A percentile compares a stretch with the other conserved stretches of the same genome.
Conservation (phyloP, 345 rosid genomes). For the Eucalyptus erythrocorys region DNA sequence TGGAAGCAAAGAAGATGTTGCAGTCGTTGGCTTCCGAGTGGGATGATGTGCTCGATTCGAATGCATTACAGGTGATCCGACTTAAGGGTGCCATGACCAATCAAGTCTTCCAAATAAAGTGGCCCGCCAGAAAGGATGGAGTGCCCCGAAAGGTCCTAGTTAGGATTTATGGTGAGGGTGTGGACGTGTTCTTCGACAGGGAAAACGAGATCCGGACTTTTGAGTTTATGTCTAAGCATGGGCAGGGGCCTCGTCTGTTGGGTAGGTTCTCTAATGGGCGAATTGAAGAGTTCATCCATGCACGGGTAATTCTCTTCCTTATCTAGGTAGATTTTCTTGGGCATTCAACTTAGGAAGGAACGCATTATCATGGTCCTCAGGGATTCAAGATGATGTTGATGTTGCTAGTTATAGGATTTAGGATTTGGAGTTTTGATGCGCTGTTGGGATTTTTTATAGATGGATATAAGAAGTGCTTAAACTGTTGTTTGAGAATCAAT, state of each 20-base stretch:
- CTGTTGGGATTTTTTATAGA: background rate
- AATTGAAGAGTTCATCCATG: slow-evolving; percentile 81
- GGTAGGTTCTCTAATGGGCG: slow-evolving; percentile 72
- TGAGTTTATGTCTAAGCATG: slow-evolving; percentile 78
- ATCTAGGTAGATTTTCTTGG: background rate
- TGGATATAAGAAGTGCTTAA: background rate
- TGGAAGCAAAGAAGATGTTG: slow-evolving; percentile 46
- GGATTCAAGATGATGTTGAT: background rate
- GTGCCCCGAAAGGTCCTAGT: slow-evolving; percentile 43
- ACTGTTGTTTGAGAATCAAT: background rate
- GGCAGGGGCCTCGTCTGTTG: slow-evolving; percentile 86
- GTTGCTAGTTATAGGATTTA: background rate
- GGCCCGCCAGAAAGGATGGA: slow-evolving; percentile 32
- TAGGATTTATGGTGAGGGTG: slow-evolving; percentile 92
- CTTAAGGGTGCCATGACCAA: slow-evolving; percentile 94
- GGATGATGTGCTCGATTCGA: slow-evolving; percentile 65
- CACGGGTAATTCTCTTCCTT: slow-evolving; percentile 39
- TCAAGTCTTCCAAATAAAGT: slow-evolving; percentile 42
- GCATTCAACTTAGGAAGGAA: background rate
- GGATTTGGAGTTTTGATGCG: background rate
- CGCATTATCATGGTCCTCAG: background rate
- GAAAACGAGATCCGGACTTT: slow-evolving; percentile 73
- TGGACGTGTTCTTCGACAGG: slow-evolving; percentile 72
- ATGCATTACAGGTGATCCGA: slow-evolving; percentile 50
- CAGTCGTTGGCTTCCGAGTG: slow-evolving; percentile 50